A percentile compares a stretch with the other conserved stretches of the same genome.
Conservation (phyloP, 2,329 filamentous ascomycete genomes). For the Colletotrichum destructivum region DNA sequence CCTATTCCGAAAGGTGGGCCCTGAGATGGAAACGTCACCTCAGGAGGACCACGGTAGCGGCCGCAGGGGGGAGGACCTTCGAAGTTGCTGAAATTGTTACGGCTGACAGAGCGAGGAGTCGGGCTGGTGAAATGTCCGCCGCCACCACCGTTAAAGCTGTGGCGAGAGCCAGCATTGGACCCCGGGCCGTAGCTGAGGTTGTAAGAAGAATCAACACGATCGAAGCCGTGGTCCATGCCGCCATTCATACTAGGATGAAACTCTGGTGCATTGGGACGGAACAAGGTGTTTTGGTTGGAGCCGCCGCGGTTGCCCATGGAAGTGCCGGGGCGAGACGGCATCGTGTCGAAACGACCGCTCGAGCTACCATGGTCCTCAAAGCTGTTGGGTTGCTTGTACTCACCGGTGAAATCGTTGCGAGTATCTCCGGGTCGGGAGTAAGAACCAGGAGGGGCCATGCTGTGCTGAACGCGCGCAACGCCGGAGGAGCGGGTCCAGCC, state of each 20-base stretch:
- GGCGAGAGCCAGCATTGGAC: conserved; percentile 24
- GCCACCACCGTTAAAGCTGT: conserved; percentile 26
- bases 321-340: conserved; percentile 33
- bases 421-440: conserved; percentile 28
- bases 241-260: conserved; percentile 48
- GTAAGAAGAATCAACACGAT: conserved; percentile 28
- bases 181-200: conserved; percentile 24
- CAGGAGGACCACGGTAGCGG: conserved; percentile 14
- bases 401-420: conserved; percentile 12
- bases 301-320: conserved; percentile 35
- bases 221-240: background rate
- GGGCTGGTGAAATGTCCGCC: conserved; percentile 29
- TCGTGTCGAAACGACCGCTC: conserved; percentile 9
- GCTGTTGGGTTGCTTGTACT: conserved; percentile 14
- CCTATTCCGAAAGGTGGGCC: background rate
- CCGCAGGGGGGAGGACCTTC: conserved; percentile 9
- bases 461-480: conserved; percentile 7
- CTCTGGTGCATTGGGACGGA: conserved; percentile 53
- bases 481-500: conserved; percentile 32
- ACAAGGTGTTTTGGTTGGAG: conserved; percentile 42
- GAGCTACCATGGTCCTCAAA: conserved; percentile 3
- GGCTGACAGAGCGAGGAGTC: conserved; percentile 29
- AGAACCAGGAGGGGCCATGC: conserved; percentile 1
- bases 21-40: conserved; percentile 8
- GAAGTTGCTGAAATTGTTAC: conserved; percentile 16